phyloP scores from a whole-genome alignment of 2,329 filamentous ascomycete species.

The Nannizzia gypsea region DNA sequence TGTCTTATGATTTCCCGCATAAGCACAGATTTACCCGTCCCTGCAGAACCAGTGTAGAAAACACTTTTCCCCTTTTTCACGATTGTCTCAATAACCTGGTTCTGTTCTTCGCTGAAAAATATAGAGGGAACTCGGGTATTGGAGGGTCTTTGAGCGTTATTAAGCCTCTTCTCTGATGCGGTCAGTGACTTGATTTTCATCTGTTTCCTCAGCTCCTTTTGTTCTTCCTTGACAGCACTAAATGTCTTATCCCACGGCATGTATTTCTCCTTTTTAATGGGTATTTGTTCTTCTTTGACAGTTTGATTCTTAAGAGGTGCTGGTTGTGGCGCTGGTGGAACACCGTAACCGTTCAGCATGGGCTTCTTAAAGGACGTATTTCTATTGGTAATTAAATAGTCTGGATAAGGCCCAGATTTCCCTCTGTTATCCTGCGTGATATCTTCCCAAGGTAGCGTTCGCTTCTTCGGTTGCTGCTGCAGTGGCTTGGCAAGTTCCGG shows the following conservation, averaged over 20 bases:
- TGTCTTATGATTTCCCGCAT: constrained; percentile 82
- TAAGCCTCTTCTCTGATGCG: constrained; percentile 17
- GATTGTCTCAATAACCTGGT: constrained; percentile 70
- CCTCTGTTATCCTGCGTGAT: constrained; percentile 6
- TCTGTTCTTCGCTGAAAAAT: constrained; percentile 75
- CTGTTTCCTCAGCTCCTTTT: constrained; percentile 58
- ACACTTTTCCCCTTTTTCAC: constrained; percentile 72
- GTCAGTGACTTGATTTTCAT: constrained; percentile 33
- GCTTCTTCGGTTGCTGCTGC: constrained; percentile 39
- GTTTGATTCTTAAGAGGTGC: background rate
- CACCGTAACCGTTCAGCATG: background rate
- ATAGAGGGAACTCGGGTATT: constrained; percentile 42
- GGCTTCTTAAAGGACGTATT: background rate
- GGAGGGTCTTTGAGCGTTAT: constrained; percentile 21
- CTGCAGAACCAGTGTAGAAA: constrained; percentile 95
- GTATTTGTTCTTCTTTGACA: constrained; percentile 23
- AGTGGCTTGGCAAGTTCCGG: constrained; percentile 16
- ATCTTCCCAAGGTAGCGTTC: constrained; percentile 50
- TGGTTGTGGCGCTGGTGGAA: background rate
- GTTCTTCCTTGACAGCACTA: constrained; percentile 64
- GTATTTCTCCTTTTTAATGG: constrained; percentile 28
- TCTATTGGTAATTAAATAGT: background rate
- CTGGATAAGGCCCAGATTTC: background rate
- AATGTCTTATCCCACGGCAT: constrained; percentile 57
- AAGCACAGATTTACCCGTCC: constrained; percentile 91